Evolutionary conservation across 257 asterid species (phyloP).

Genomic region (Plectranthus barbatus): DNA sequence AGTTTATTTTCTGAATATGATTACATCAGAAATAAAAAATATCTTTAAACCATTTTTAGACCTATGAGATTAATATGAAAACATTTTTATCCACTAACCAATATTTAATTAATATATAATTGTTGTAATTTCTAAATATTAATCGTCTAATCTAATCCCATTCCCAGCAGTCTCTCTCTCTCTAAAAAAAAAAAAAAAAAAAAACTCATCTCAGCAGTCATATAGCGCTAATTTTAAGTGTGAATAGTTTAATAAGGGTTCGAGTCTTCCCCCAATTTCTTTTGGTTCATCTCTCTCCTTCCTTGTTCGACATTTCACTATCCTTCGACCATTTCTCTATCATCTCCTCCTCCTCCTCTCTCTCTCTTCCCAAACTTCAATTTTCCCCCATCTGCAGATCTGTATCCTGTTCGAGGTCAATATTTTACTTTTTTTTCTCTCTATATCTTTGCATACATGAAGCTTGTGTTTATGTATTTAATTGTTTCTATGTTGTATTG

Average conservation of each 20-base stretch:
- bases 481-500: conserved; percentile 8
- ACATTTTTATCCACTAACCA: too few relatives aligned
- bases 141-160: too few relatives aligned
- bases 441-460: not conserved
- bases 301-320: not conserved
- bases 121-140: too few relatives aligned
- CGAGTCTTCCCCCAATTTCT: not conserved
- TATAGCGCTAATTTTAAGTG: not conserved
- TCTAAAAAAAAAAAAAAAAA: too few relatives aligned
- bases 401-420: conserved; percentile 15
- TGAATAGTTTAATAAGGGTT: conserved; percentile 9
- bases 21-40: too few relatives aligned
- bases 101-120: too few relatives aligned
- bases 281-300: not conserved
- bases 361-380: not conserved
- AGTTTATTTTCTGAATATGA: too few relatives aligned
- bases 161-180: too few relatives aligned
- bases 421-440: not conserved
- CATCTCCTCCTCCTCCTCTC: not conserved
- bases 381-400: conserved; percentile 18
- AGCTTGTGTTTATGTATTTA: not conserved
- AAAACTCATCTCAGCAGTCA: not conserved
- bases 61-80: too few relatives aligned
- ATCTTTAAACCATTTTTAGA: too few relatives aligned
- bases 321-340: conserved; percentile 6